Percentiles rank a stretch among this genome's conserved stretches.
phyloP scores from a whole-genome alignment of 148 eudicot species.

The Amaranthus hypochondriacus region DNA sequence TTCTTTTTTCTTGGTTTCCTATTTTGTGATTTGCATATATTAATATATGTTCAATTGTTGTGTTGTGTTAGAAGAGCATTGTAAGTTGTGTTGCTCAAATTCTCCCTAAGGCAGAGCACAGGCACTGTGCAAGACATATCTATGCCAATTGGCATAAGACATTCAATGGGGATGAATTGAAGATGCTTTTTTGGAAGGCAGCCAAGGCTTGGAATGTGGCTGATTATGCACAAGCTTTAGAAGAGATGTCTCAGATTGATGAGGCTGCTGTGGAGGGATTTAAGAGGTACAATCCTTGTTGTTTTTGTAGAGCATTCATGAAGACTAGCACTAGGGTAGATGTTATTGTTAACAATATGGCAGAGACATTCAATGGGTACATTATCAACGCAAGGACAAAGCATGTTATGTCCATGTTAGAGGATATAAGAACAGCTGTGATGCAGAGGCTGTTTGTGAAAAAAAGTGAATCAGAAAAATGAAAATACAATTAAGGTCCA shows the following conservation, averaged over 20 bases:
- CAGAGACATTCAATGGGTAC: conserved; percentile 1
- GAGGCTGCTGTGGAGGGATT: neutral
- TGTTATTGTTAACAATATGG: neutral
- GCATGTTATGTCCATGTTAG: neutral
- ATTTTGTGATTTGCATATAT: too few relatives aligned
- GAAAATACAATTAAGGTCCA: too few relatives aligned
- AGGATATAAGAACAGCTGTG: neutral
- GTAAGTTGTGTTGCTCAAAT: too few relatives aligned
- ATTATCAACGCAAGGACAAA: neutral
- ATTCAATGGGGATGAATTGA: too few relatives aligned
- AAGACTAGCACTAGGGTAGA: neutral
- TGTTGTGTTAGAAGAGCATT: too few relatives aligned
- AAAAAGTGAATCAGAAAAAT: too few relatives aligned
- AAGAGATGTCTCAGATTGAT: neutral
- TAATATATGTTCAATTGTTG: too few relatives aligned
- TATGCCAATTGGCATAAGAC: too few relatives aligned
- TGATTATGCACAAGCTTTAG: neutral
- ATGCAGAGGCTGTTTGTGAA: too few relatives aligned
- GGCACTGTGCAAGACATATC: too few relatives aligned
- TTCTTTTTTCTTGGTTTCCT: too few relatives aligned
- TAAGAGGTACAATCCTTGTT: neutral
- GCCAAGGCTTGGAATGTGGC: neutral
- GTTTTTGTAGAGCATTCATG: neutral
- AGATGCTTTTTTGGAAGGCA: neutral
- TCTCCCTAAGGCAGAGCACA: too few relatives aligned